Base-by-base conservation (phyloP, 2,329 filamentous ascomycete genomes). In the Cercospora citrullina region DNA sequence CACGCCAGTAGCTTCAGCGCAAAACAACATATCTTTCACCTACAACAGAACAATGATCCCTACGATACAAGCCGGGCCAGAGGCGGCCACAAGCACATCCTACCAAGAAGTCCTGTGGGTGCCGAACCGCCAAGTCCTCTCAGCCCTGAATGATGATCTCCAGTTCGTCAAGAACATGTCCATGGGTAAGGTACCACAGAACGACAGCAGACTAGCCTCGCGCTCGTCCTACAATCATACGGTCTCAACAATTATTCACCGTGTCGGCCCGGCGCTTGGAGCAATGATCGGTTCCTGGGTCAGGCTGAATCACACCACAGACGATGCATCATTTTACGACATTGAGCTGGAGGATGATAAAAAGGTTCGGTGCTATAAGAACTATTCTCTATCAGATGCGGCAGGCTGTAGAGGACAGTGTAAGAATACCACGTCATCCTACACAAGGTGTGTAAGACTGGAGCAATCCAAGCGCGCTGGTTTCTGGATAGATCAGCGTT, bases 101-200 rank as follows among this genome's bases (percentile, higher is more conserved):
- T 16, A 51, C 5, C 57, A 68, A 16, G 21, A 21, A 7, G 31
- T 68, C 5, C 45, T 42, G 14, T 77, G 73, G 74, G 55, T 66
- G 4, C 71, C 75, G 1, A 73, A 57, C 55, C 72, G 73, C 9
- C 73, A 75, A 42, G 58, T 73, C 8, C 48, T 77, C 36, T 31
- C 64, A 1, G 23, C 1, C 7, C 8, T 63, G 10, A n/a, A 14
- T 8, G 12, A 31, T 1, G 61, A 67, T 14, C 51, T 76, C 0
- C 70, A 64, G 10, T 59, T 62, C 10, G 42, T 63, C 3, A 53
- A 30, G n/a, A 3, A 18, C 4, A 21, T 63, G n/a, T 63, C 60
- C 7, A 28, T n/a, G 5, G 45, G 45, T 0, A 16, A 6, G 7
- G 12, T n/a, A 5, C 12, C 48, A 26, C 2, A 8, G 4, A 51